phyloP scores from a whole-genome alignment of 306 rosid genomes.

The Fragaria vesca region DNA sequence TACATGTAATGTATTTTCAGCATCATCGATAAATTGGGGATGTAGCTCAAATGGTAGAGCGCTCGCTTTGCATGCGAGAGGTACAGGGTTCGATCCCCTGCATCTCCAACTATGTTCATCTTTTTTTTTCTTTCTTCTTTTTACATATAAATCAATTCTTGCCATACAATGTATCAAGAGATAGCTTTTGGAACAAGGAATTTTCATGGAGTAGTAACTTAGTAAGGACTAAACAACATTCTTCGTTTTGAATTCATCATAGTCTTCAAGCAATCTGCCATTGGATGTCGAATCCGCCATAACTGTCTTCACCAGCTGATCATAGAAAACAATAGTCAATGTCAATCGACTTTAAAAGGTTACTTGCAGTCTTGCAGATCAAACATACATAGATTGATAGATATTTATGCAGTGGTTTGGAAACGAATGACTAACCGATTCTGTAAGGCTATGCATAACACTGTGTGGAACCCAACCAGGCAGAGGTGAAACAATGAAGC shows the following conservation, averaged over 20 bases:
- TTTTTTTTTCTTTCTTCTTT: conserved; percentile 33
- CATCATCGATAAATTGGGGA: not conserved
- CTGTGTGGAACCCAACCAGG: conserved; percentile 31
- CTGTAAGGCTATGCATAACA: conserved; percentile 1
- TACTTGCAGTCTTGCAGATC: not conserved
- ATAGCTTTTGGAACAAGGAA: too few relatives aligned
- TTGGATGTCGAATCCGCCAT: conserved; percentile 29
- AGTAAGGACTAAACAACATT: not conserved
- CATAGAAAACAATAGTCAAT: not conserved
- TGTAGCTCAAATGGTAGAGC: conserved; percentile 6
- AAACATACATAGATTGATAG: not conserved
- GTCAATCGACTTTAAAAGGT: not conserved
- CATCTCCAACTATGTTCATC: conserved; percentile 32
- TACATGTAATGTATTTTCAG: not conserved
- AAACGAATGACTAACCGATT: conserved; percentile 29
- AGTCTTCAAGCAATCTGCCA: conserved; percentile 40
- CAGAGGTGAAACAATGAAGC: conserved; percentile 28
- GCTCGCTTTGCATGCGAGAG: conserved; percentile 7
- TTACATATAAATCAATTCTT: not conserved
- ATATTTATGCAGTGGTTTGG: not conserved
- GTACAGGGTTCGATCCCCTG: not conserved
- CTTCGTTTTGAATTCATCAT: conserved; percentile 40
- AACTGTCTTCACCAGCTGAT: conserved; percentile 37
- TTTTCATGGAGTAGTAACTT: too few relatives aligned
- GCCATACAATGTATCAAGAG: too few relatives aligned